Conservation (phyloP, 2,329 filamentous ascomycete species). For the Aspergillus fumigatus region DNA sequence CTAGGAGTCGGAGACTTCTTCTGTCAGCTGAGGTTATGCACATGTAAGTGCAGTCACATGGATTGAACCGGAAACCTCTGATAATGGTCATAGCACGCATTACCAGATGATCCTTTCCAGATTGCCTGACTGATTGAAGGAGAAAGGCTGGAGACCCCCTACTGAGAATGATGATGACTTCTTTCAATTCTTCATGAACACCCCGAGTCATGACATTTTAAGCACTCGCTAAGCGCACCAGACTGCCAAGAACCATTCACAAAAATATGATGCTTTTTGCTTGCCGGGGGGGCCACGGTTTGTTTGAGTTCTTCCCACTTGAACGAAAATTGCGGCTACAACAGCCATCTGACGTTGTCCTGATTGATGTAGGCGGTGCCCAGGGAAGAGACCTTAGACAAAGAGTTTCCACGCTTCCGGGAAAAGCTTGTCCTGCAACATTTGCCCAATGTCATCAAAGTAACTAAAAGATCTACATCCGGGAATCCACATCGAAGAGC, state of each 20-base stretch:
- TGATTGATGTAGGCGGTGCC: conserved; percentile 39
- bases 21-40: no score
- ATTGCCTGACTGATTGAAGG: conserved; percentile 20
- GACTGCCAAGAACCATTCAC: conserved; percentile 21
- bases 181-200: conserved; percentile 24
- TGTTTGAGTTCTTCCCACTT: conserved; percentile 18
- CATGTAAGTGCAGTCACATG: not conserved
- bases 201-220: conserved; percentile 23
- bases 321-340: conserved; percentile 2
- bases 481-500: not conserved
- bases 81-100: no score
- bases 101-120: not conserved
- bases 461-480: conserved; percentile 9
- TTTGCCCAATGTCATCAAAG: conserved; percentile 28
- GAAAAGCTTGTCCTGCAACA: conserved; percentile 35
- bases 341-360: conserved; percentile 2
- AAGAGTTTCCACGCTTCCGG: conserved; percentile 22
- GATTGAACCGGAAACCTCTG: no score
- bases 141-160: conserved; percentile 26
- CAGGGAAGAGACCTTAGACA: conserved; percentile 30
- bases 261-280: conserved; percentile 18
- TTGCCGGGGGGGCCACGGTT: conserved; percentile 1
- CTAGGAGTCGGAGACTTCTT: no score
- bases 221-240: conserved; percentile 20
- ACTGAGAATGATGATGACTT: conserved; percentile 22